Conservation (phyloP, 2,329 filamentous ascomycete genomes). For the Setomelanomma holmii region DNA sequence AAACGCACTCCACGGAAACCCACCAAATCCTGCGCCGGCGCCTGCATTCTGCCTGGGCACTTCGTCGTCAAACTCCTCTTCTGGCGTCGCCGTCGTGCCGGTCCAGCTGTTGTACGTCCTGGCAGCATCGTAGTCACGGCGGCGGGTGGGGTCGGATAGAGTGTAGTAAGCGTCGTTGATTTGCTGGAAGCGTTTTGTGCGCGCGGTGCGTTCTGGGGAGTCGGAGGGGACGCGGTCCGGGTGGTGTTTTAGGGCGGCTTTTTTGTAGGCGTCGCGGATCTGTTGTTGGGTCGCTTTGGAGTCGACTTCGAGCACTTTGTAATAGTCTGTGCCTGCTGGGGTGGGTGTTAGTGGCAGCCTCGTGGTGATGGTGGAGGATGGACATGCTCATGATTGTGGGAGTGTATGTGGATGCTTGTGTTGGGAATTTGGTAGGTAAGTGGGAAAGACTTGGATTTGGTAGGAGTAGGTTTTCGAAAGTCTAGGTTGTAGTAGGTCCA, state of each 20-base stretch:
- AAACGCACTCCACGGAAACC: constrained; percentile 81
- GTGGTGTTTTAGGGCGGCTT: constrained; percentile 88
- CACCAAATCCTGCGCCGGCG: constrained; percentile 32
- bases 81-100: constrained; percentile 52
- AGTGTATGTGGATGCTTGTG: not conserved
- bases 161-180: constrained; percentile 95
- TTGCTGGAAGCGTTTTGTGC: constrained; percentile 88
- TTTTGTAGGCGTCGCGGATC: constrained; percentile 94
- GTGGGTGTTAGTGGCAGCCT: constrained; percentile 1
- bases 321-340: constrained; percentile 7
- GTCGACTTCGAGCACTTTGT: constrained; percentile 67
- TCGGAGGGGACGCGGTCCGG: constrained; percentile 86
- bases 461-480: not conserved
- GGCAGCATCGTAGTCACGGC: constrained; percentile 84
- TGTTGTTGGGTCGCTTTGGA: constrained; percentile 80
- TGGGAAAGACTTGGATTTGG: not conserved
- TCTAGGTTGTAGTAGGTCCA: not conserved
- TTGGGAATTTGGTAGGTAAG: not conserved
- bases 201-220: constrained; percentile 79
- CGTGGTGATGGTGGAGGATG: not conserved
- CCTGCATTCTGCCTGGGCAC: constrained; percentile 44
- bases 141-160: constrained; percentile 77
- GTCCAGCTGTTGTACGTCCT: constrained; percentile 62
- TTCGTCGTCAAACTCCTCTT: constrained; percentile 59
- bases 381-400: too few relatives aligned